Base-by-base conservation (phyloP, 768 basidiomycete genomes). In the Xanthoconium stramineum region DNA sequence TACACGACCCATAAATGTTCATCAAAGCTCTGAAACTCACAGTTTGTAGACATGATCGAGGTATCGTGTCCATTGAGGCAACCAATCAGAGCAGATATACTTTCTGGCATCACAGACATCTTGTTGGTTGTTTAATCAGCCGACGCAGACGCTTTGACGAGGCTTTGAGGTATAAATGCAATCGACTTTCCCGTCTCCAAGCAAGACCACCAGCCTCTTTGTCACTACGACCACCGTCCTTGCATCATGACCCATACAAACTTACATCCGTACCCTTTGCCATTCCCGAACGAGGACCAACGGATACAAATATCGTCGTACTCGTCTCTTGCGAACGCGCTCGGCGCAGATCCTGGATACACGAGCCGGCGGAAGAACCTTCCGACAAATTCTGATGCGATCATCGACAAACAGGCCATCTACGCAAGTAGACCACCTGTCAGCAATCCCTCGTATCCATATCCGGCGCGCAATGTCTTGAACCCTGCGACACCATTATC, bases 401-500 rank as follows among this genome's bases (percentile, higher is more conserved):
- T 56, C 36, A 37, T 40, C 42, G 53, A 57, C 20, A 43, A 52
- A 38, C 52, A 50, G 49, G 7, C 58, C 17, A 61, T 70, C 38
- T 70, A 69, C 40, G 24, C 55, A 12, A 29, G 53, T 13, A 46
- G 15, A 9, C 53, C 59, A 29, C 68, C 66, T 8, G 40, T 66
- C 55, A 59, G 28, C 9, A 64, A 55, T 19, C 58, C 61, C 29
- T 50, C 56, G 24, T 72, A 70, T 50, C 69, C 69, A 39, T 70
- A 71, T 39, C 70, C 69, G 5, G 66, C 60, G 29, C 60, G 69
- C 30, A 72, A 71, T 48, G 59, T 69, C 30, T 32, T 72, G 0
- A 65, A 72, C 43, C 57, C 64, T 29, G 56, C 43, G 17, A 55
- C 50, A 14, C 50, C 65, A 1, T 35, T 52, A 5, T 40, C 57